Percentiles rank a stretch among this genome's conserved stretches.
Conservation (phyloP, 768 basidiomycete genomes). For the Lactifluus pinguis region DNA sequence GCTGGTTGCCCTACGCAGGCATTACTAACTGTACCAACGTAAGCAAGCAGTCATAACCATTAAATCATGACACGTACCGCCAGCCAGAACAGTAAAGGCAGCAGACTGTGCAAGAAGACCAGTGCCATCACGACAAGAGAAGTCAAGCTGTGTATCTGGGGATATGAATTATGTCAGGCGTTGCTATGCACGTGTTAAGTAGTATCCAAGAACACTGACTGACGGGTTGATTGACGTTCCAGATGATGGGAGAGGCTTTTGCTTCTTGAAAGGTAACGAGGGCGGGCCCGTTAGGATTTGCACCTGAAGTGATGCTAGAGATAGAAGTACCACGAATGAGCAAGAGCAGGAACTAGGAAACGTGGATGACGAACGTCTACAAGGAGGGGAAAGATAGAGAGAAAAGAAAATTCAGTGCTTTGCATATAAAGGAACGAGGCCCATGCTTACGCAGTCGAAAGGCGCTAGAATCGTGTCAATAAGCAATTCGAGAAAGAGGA, state of each 20-base stretch:
- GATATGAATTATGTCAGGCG: background rate
- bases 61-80: constrained; percentile 20
- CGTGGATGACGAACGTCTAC: constrained; percentile 30
- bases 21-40: constrained; percentile 23
- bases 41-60: background rate
- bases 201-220: constrained; percentile 13
- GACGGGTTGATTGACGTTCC: constrained; percentile 26
- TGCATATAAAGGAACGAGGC: background rate
- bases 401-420: background rate
- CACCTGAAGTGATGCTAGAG: constrained; percentile 23
- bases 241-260: too few species aligned
- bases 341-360: too few species aligned
- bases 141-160: constrained; percentile 25
- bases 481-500: background rate
- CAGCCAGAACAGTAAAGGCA: constrained; percentile 38
- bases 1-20: constrained; percentile 27
- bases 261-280: too few species aligned
- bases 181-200: background rate
- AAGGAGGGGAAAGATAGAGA: background rate
- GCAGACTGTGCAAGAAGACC: constrained; percentile 45
- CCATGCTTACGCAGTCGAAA: constrained; percentile 44
- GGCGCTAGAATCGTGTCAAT: constrained; percentile 7
- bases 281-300: constrained; percentile 26
- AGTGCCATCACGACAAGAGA: constrained; percentile 43
- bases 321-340: too few species aligned